phyloP scores from a whole-genome alignment of 2,329 filamentous ascomycete species.

The Zarea fungicola region DNA sequence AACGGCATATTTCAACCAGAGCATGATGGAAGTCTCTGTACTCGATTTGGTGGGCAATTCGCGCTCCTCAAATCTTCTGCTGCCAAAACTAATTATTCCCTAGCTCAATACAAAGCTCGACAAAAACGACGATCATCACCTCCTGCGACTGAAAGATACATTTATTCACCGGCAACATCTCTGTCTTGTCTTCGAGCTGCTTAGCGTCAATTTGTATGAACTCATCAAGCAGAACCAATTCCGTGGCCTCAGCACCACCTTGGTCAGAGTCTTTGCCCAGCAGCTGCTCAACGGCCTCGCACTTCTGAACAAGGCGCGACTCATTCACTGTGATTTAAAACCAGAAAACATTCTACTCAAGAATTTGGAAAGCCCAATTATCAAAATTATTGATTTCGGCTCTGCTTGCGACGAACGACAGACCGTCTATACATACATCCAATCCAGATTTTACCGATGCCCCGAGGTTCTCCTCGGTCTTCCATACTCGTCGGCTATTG shows the following conservation, averaged over 20 bases:
- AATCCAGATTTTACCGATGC: slow-evolving; percentile 95
- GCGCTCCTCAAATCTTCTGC: neutral
- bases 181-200: slow-evolving; percentile 89
- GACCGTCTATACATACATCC: slow-evolving; percentile 98
- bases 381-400: slow-evolving; percentile 99
- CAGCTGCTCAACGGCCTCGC: slow-evolving; percentile 90
- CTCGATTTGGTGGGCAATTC: slow-evolving; percentile 69
- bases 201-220: slow-evolving; percentile 97
- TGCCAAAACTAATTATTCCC: slow-evolving; percentile 12
- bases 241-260: slow-evolving; percentile 89
- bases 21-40: slow-evolving; percentile 99
- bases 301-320: slow-evolving; percentile 86
- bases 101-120: slow-evolving; percentile 97
- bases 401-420: slow-evolving; percentile 97
- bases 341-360: slow-evolving; percentile 97
- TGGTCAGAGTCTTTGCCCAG: slow-evolving; percentile 95
- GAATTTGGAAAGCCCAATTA: slow-evolving; percentile 97
- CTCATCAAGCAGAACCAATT: slow-evolving; percentile 99
- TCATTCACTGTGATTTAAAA: slow-evolving; percentile 98
- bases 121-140: slow-evolving; percentile 97
- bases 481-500: slow-evolving; percentile 96
- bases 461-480: slow-evolving; percentile 93
- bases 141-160: slow-evolving; percentile 90
- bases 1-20: slow-evolving; percentile 98
- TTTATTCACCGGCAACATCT: slow-evolving; percentile 98